Percentiles rank a stretch among this genome's conserved stretches.
These are phyloP conservation scores for Cryphonectria carpinicola DNA, from an alignment of 2,329 filamentous ascomycete genomes.

Conservation along the genomic window DNA sequence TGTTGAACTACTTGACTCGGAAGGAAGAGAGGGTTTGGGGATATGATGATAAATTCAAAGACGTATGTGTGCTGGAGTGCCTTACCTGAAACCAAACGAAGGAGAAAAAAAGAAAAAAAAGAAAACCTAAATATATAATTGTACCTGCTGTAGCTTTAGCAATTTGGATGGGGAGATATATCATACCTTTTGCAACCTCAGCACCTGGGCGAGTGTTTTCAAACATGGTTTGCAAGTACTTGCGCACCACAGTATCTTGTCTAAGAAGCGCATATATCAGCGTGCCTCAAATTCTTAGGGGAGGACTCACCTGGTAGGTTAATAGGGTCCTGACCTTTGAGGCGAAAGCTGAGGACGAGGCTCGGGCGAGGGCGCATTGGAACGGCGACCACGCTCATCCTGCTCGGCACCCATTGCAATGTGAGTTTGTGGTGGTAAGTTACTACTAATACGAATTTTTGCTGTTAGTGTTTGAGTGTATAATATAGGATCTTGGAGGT, in stretches of 20 bases:
- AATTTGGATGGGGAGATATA: not conserved
- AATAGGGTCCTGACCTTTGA: not conserved
- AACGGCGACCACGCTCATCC: constrained; percentile 8
- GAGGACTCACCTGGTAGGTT: not conserved
- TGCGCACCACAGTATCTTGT: not conserved
- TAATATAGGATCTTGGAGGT: not conserved
- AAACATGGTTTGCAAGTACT: not conserved
- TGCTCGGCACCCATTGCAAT: not conserved
- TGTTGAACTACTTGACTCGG: not conserved
- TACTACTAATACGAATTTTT: not conserved
- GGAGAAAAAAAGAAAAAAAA: not conserved
- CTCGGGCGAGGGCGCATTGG: constrained; percentile 13
- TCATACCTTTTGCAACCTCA: not conserved
- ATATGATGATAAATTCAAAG: not conserved
- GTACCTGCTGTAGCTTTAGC: not conserved
- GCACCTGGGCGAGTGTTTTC: not conserved
- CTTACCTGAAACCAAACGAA: not conserved
- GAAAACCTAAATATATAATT: not conserved
- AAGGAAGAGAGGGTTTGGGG: not conserved
- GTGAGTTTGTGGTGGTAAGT: not conserved
- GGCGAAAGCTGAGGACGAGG: not conserved
- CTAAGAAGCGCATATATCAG: not conserved
- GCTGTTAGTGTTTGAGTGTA: not conserved
- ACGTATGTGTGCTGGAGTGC: not conserved
- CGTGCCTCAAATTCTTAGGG: not conserved